These are phyloP conservation scores for Curvularia eragrostidis DNA, from an alignment of 2,329 filamentous ascomycete genomes.

Conservation along the genomic window DNA sequence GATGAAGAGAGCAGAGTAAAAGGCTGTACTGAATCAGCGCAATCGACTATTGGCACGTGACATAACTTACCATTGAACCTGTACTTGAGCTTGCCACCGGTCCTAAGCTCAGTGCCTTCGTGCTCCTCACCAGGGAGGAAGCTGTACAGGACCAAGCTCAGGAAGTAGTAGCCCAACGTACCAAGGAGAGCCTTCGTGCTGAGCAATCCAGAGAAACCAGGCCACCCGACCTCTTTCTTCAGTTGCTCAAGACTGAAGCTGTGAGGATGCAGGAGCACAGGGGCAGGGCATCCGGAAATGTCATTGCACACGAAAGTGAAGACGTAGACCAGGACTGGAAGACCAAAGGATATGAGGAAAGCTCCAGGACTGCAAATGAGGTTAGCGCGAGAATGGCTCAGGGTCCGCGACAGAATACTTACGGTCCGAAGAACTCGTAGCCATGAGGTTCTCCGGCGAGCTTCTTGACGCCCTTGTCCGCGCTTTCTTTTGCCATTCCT, in stretches of 20 bases:
- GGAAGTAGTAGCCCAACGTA: conserved; percentile 76
- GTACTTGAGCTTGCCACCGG: conserved; percentile 79
- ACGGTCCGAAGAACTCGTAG: conserved; percentile 52
- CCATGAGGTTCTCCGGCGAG: conserved; percentile 44
- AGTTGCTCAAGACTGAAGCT: conserved; percentile 74
- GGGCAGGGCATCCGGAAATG: conserved; percentile 85
- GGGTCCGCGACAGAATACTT: conserved; percentile 24
- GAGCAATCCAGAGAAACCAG: conserved; percentile 73
- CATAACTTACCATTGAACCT: conserved; percentile 65
- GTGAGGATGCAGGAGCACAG: conserved; percentile 76
- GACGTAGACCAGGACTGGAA: conserved; percentile 79
- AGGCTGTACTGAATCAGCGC: conserved; percentile 60
- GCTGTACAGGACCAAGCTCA: conserved; percentile 76
- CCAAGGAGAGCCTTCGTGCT: conserved; percentile 74
- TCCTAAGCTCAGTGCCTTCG: conserved; percentile 72
- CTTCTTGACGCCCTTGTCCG: conserved; percentile 23
- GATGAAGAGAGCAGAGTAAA: conserved; percentile 76
- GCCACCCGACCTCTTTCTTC: conserved; percentile 84
- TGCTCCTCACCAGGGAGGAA: conserved; percentile 76
- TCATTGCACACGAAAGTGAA: conserved; percentile 92
- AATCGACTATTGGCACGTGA: conserved; percentile 14
- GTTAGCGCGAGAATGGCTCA: conserved; percentile 19
- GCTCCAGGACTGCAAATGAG: conserved; percentile 70
- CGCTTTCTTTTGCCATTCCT: conserved; percentile 42
- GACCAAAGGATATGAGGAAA: conserved; percentile 76